Conservation (phyloP, 2,329 filamentous ascomycete species). For the Chaetomium globosum region DNA sequence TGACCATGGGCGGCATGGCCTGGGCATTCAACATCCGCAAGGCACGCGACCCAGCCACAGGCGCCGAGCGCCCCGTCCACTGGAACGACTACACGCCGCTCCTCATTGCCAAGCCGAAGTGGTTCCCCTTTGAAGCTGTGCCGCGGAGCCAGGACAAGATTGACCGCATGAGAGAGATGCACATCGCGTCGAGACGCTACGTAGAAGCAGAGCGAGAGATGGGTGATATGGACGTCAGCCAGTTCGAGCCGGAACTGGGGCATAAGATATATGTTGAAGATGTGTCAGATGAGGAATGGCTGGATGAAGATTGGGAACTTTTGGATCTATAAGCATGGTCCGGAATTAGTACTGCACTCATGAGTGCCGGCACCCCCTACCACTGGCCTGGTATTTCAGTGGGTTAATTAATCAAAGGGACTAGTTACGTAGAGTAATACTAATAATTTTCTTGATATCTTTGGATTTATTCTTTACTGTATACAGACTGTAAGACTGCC, state of each 20-base stretch:
- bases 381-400: no score
- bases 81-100: slow-evolving; percentile 51
- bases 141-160: slow-evolving; percentile 38
- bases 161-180: slow-evolving; percentile 42
- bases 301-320: background rate
- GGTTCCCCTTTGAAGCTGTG: slow-evolving; percentile 46
- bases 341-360: no score
- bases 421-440: no score
- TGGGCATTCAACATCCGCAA: slow-evolving; percentile 38
- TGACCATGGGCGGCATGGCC: slow-evolving; percentile 38
- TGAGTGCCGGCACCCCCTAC: no score
- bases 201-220: slow-evolving; percentile 21
- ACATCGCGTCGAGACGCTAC: slow-evolving; percentile 25
- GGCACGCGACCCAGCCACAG: slow-evolving; percentile 36
- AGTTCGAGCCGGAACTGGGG: slow-evolving; percentile 4
- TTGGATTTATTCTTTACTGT: no score
- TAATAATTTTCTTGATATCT: no score
- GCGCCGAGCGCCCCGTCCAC: slow-evolving; percentile 43
- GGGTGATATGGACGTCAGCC: slow-evolving; percentile 20
- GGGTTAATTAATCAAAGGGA: no score
- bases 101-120: slow-evolving; percentile 49
- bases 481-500: no score
- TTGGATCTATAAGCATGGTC: no score
- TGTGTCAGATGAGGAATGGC: background rate
- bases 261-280: slow-evolving; percentile 15